phyloP scores from a whole-genome alignment of 306 rosid species.

The Macrotyloma uniflorum region DNA sequence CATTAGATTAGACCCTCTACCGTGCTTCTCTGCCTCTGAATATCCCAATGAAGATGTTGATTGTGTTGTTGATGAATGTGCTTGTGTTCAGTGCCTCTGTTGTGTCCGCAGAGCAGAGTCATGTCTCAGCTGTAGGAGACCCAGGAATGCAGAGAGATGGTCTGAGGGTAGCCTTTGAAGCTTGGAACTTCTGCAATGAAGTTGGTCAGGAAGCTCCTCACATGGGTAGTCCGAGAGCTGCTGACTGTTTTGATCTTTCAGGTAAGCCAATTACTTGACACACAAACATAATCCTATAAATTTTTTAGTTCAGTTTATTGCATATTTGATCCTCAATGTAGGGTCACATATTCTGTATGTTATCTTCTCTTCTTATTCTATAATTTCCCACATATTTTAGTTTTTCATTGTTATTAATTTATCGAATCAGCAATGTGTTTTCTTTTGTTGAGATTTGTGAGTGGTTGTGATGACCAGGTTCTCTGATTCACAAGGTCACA shows the following conservation, averaged over 20 bases:
- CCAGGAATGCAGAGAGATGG: constrained; percentile 84
- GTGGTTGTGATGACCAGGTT: constrained; percentile 46
- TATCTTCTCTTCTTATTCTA: neutral
- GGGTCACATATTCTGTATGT: neutral
- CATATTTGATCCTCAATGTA: neutral
- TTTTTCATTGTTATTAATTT: neutral
- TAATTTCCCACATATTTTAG: neutral
- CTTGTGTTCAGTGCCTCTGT: constrained; percentile 33
- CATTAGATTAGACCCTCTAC: constrained; percentile 18
- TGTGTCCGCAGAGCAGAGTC: constrained; percentile 29
- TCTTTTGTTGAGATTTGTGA: constrained; percentile 13
- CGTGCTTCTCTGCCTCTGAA: constrained; percentile 33
- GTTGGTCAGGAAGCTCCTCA: constrained; percentile 79
- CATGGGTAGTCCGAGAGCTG: constrained; percentile 86
- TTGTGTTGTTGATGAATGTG: constrained; percentile 40
- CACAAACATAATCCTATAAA: neutral
- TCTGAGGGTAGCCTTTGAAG: constrained; percentile 84
- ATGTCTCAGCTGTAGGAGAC: constrained; percentile 72
- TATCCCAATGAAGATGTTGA: constrained; percentile 38
- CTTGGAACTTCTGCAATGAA: constrained; percentile 95
- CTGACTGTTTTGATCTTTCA: constrained; percentile 79
- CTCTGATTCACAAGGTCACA: constrained; percentile 52
- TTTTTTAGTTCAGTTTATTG: neutral
- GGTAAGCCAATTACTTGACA: constrained; percentile 36
- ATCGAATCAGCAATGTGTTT: neutral